These are phyloP conservation scores for Hymenoscyphus linearis DNA, from an alignment of 2,329 filamentous ascomycete genomes.

Conservation along the genomic window DNA sequence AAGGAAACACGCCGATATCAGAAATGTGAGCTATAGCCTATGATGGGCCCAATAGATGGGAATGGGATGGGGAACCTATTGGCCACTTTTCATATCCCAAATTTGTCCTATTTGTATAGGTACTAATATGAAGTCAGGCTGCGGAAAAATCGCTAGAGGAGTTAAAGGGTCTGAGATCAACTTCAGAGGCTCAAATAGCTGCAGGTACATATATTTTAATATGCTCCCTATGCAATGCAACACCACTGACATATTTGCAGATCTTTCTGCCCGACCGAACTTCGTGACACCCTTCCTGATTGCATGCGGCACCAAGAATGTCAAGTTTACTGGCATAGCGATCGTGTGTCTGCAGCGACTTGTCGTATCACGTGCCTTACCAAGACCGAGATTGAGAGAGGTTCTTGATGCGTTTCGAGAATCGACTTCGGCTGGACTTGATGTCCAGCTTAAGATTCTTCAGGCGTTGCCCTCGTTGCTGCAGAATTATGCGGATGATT, in stretches of 20 bases:
- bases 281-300: slow-evolving; percentile 94
- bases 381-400: slow-evolving; percentile 73
- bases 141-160: slow-evolving; percentile 92
- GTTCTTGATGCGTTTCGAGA: slow-evolving; percentile 84
- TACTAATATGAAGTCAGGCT: slow-evolving; percentile 50
- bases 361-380: slow-evolving; percentile 74
- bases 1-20: slow-evolving; percentile 84
- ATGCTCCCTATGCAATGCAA: slow-evolving; percentile 3
- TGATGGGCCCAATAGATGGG: not conserved
- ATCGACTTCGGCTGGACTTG: slow-evolving; percentile 72
- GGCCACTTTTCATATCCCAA: not conserved
- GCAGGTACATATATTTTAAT: slow-evolving; percentile 30
- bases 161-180: slow-evolving; percentile 68
- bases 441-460: slow-evolving; percentile 93
- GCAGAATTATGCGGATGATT: slow-evolving; percentile 80
- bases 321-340: slow-evolving; percentile 82
- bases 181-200: slow-evolving; percentile 58
- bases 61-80: not conserved
- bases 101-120: not conserved
- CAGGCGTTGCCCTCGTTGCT: slow-evolving; percentile 85
- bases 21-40: slow-evolving; percentile 53
- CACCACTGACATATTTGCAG: slow-evolving; percentile 41
- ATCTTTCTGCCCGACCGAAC: slow-evolving; percentile 72
- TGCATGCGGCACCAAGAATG: slow-evolving; percentile 84
- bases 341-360: slow-evolving; percentile 86